These are phyloP conservation scores for Myxozyma nipponensis DNA, from an alignment of 805 yeast species.

Conservation along the genomic window DNA sequence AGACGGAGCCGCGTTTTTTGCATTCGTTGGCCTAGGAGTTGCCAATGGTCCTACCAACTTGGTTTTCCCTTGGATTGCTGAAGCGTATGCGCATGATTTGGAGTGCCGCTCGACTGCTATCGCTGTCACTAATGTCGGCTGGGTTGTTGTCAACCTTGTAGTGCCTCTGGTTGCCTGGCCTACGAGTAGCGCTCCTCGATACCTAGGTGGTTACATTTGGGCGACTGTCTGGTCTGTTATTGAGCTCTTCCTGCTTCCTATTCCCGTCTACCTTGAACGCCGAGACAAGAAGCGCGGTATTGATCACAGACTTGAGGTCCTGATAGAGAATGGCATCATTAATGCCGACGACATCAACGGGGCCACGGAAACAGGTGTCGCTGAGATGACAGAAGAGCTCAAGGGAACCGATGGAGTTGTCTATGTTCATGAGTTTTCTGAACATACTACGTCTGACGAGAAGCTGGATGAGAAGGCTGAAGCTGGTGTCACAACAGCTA, in stretches of 20 bases:
- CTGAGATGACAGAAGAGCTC: background rate
- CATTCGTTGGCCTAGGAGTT: slow-evolving; percentile 37
- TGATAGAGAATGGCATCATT: background rate
- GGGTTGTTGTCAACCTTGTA: slow-evolving; percentile 21
- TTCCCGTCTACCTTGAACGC: slow-evolving; percentile 10
- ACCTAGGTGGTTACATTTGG: slow-evolving; percentile 16
- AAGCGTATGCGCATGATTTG: slow-evolving; percentile 15
- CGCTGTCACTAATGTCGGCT: slow-evolving; percentile 23
- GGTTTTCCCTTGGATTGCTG: slow-evolving; percentile 25
- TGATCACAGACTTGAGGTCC: background rate
- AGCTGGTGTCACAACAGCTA: background rate
- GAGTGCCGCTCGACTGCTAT: slow-evolving; percentile 22
- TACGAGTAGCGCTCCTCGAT: slow-evolving; percentile 6
- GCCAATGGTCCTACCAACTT: slow-evolving; percentile 26
- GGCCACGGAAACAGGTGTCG: background rate
- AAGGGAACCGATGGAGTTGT: background rate
- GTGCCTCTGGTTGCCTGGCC: slow-evolving; percentile 26
- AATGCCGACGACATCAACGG: background rate
- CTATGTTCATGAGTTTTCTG: background rate
- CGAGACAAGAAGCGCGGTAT: slow-evolving; percentile 13
- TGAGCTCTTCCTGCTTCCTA: slow-evolving; percentile 6
- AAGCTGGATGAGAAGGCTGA: background rate
- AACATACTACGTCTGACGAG: background rate
- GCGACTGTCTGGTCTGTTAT: slow-evolving; percentile 9
- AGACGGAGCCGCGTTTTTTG: slow-evolving; percentile 57